Conservation (phyloP, 306 rosid genomes). For the Ziziphus jujuba region DNA sequence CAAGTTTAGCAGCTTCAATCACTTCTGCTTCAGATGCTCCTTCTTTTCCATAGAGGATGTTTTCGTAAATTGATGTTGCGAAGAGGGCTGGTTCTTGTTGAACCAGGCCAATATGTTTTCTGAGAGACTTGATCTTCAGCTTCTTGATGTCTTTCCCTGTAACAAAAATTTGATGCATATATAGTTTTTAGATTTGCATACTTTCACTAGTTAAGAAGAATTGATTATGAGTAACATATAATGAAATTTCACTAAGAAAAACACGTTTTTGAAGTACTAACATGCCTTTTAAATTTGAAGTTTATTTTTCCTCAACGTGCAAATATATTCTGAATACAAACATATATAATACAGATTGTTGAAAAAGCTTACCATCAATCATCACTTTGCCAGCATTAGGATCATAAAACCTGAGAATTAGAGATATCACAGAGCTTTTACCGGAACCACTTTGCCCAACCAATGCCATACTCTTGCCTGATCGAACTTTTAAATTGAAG, state of each 20-base stretch:
- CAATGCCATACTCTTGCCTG: conserved; percentile 77
- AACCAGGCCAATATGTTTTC: conserved; percentile 85
- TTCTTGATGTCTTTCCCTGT: conserved; percentile 83
- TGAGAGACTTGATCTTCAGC: conserved; percentile 69
- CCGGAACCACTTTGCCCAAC: conserved; percentile 99
- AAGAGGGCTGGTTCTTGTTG: conserved; percentile 98
- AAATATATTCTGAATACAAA: too few species aligned
- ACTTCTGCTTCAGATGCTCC: conserved; percentile 87
- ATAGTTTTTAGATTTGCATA: conserved; percentile 18
- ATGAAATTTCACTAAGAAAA: background rate
- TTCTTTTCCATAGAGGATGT: conserved; percentile 80
- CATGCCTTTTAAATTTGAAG: too few species aligned
- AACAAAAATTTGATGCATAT: conserved; percentile 22
- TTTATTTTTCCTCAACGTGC: too few species aligned
- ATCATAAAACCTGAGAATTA: conserved; percentile 87
- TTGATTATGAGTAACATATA: too few species aligned
- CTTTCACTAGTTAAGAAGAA: background rate
- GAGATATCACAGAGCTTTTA: conserved; percentile 92
- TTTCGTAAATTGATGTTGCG: conserved; percentile 82
- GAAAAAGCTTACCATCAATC: conserved; percentile 71
- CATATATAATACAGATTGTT: background rate
- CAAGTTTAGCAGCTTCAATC: conserved; percentile 84
- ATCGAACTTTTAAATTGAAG: conserved; percentile 68
- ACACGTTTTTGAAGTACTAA: too few species aligned
- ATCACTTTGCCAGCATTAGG: conserved; percentile 73